These are phyloP conservation scores for Chlorokybus atmophyticus DNA, from an alignment of 139 green algal genomes.

Conservation along the genomic window DNA sequence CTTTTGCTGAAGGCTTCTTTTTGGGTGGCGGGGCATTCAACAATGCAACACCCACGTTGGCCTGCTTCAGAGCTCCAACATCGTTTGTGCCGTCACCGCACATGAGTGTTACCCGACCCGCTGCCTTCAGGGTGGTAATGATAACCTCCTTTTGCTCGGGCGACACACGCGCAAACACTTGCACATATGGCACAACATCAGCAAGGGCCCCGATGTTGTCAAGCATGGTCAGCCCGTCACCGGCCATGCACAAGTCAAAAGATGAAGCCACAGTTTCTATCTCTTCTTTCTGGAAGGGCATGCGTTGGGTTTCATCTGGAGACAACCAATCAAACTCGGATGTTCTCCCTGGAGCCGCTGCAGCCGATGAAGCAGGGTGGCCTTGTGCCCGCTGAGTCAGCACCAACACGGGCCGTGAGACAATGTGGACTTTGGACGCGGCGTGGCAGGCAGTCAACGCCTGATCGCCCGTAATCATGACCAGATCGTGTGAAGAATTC, in stretches of 20 bases:
- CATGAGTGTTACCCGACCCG: slow-evolving; percentile 76
- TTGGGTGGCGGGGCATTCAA: slow-evolving; percentile 16
- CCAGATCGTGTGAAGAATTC: not conserved
- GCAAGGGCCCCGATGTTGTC: slow-evolving; percentile 29
- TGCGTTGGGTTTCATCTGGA: too few species aligned
- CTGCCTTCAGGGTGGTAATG: slow-evolving; percentile 51
- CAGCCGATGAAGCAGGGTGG: too few species aligned
- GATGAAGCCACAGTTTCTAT: slow-evolving; percentile 53
- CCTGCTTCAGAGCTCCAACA: slow-evolving; percentile 82
- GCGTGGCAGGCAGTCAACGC: slow-evolving; percentile 27
- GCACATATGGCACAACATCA: slow-evolving; percentile 12
- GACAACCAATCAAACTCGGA: slow-evolving; percentile 54
- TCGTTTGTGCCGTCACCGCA: slow-evolving; percentile 97
- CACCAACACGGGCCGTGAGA: slow-evolving; percentile 57
- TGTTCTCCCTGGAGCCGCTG: slow-evolving; percentile 24
- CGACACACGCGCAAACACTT: slow-evolving; percentile 33
- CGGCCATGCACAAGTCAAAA: slow-evolving; percentile 79
- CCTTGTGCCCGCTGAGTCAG: slow-evolving; percentile 30
- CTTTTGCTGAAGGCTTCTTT: not conserved
- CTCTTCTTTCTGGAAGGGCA: too few species aligned
- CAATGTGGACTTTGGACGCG: slow-evolving; percentile 67
- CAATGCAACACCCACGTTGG: slow-evolving; percentile 34
- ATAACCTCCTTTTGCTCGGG: slow-evolving; percentile 96
- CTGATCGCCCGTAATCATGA: slow-evolving; percentile 34
- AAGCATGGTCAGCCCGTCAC: slow-evolving; percentile 62